Conservation (phyloP, 1,284 basidiomycete species). For the Moesziomyces globuligerus region DNA sequence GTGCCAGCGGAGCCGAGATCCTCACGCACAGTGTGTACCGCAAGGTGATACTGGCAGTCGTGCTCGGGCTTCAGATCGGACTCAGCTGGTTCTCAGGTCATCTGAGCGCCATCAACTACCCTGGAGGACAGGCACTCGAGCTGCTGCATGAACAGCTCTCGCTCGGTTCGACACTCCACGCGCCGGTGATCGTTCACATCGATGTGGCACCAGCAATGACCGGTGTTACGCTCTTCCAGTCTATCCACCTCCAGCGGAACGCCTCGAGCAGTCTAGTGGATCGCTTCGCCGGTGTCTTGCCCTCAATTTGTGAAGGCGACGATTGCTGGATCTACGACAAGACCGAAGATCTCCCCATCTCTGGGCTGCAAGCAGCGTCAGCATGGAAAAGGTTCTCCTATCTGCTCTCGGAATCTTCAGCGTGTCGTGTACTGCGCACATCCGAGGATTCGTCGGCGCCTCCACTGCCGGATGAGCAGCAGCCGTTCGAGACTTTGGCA, state of each 20-base stretch:
- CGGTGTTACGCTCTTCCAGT: constrained; percentile 87
- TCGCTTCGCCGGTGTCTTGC: constrained; percentile 4
- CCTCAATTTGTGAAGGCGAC: constrained; percentile 1
- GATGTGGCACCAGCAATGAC: constrained; percentile 87
- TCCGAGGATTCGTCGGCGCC: neutral
- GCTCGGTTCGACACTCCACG: too few species aligned
- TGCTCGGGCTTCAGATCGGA: constrained; percentile 25
- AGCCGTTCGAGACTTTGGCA: constrained; percentile 31
- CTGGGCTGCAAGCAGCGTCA: constrained; percentile 6
- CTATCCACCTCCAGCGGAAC: constrained; percentile 70
- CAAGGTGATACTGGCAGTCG: neutral
- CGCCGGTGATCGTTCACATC: constrained; percentile 71
- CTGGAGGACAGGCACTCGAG: constrained; percentile 81
- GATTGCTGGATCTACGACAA: constrained; percentile 58
- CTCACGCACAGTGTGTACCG: constrained; percentile 64
- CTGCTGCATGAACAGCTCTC: constrained; percentile 72
- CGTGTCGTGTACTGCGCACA: constrained; percentile 21
- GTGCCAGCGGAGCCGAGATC: constrained; percentile 75
- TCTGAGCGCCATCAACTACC: constrained; percentile 83
- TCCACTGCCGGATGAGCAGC: constrained; percentile 6
- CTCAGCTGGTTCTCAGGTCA: constrained; percentile 68
- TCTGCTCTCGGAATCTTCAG: constrained; percentile 33
- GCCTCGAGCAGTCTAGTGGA: constrained; percentile 2
- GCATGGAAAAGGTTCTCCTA: constrained; percentile 45
- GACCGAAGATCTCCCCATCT: constrained; percentile 45